These are phyloP conservation scores for Cyclocybe aegerita DNA, from an alignment of 768 basidiomycete genomes.

Conservation along the genomic window DNA sequence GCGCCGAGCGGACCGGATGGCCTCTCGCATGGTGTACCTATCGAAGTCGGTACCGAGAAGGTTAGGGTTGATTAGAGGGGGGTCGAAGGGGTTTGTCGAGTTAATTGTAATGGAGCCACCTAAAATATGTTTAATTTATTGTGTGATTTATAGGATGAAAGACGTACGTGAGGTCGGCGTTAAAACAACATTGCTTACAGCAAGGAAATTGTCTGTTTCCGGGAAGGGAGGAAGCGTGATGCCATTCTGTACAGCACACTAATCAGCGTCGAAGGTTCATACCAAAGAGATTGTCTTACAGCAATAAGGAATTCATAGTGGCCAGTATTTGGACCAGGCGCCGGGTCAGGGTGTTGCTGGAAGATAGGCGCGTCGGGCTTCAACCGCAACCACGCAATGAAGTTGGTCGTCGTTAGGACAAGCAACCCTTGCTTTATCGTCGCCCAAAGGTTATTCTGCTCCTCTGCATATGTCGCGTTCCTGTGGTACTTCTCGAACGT, in stretches of 20 bases:
- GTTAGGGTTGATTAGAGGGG: constrained; percentile 23
- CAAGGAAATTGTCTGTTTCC: constrained; percentile 24
- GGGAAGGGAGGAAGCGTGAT: constrained; percentile 19
- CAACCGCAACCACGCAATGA: background rate
- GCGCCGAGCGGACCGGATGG: constrained; percentile 15
- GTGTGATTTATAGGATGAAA: background rate
- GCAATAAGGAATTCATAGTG: constrained; percentile 1
- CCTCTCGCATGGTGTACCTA: constrained; percentile 17
- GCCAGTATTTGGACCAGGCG: background rate
- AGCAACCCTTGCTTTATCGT: background rate
- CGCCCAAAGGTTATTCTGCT: background rate
- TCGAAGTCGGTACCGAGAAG: constrained; percentile 21
- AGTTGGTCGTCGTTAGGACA: background rate
- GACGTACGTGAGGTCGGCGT: constrained; percentile 29
- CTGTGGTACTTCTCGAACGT: constrained; percentile 10
- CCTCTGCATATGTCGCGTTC: background rate
- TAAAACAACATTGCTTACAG: constrained; percentile 21
- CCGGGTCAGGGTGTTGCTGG: background rate
- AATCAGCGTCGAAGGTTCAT: constrained; percentile 9
- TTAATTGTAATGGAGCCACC: constrained; percentile 20
- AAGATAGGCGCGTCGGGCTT: background rate
- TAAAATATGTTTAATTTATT: background rate
- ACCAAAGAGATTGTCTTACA: background rate
- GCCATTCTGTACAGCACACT: constrained; percentile 11
- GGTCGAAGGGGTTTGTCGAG: constrained; percentile 22